Base-by-base conservation (phyloP, 1,284 basidiomycete genomes). In the Moesziomyces antarcticus region DNA sequence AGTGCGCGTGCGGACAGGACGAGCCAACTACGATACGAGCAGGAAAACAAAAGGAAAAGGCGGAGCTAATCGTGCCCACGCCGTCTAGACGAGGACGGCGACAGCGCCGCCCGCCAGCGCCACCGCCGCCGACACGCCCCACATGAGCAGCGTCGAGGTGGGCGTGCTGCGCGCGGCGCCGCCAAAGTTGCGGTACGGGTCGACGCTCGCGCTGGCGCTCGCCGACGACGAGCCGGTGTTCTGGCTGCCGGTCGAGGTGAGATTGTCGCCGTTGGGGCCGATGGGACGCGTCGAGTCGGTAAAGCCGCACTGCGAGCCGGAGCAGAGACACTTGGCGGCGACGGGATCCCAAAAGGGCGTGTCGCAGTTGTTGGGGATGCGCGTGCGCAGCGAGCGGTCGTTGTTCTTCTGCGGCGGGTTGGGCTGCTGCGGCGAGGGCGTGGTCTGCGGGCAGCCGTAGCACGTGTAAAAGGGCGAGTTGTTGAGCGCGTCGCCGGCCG, bases 331-430 rank as follows among this genome's bases (percentile, higher is more conserved):
- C 60, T 80, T 81, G 45, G 60, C 75, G 0, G 55, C 78, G 22
- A 81, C 55, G 3, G 79, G 79, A 30, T 81, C 79, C 79, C 79
- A 81, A 60, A 71, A 81, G 16, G 79, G 68, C 41, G 79, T 81
- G 54, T 73, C 72, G 57, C 79, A 81, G 44, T 64, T 73, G 55
- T 43, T 48, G n/a, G 64, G 52, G 25, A 81, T 80, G 24, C 78
- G 73, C 44, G 64, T 72, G 22, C 76, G 76, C 13, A 75, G 33
- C 49, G 73, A 66, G 40, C 72, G 69, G 63, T 77, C 78, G 50
- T 73, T 77, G 66, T 81, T 80, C 61, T 57, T 77, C 59, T 81
- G 79, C 21, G 78, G 74, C 22, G 78, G 79, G 54, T 79, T 79
- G 27, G 79, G 79, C 49, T 77, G 62, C 33, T 77, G 70, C 18